A percentile compares a stretch with the other conserved stretches of the same genome.
Conservation (phyloP, 2,329 filamentous ascomycete species). For the Pezicula radicicola region DNA sequence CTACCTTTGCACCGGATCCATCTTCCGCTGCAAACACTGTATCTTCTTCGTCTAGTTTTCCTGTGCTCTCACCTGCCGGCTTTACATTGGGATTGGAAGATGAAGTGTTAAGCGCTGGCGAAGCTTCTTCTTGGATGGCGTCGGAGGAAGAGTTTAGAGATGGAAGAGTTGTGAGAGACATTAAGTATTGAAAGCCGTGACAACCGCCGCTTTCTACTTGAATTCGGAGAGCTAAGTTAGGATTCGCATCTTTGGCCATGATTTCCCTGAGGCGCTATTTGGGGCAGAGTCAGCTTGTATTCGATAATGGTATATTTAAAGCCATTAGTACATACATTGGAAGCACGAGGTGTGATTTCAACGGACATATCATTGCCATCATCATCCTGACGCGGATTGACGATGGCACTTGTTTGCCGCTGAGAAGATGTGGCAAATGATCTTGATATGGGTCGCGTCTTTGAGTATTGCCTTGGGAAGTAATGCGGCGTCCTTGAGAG, state of each 20-base stretch:
- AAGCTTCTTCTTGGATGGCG: conserved; percentile 6
- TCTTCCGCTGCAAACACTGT: conserved; percentile 75
- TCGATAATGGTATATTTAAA: no score
- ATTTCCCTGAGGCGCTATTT: conserved; percentile 51
- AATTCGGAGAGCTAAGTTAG: conserved; percentile 82
- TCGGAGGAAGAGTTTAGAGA: conserved; percentile 25
- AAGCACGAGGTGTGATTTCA: conserved; percentile 77
- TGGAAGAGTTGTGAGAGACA: conserved; percentile 73
- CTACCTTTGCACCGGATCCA: conserved; percentile 68
- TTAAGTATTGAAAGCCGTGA: conserved; percentile 96
- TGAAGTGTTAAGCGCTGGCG: conserved; percentile 13
- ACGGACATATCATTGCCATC: conserved; percentile 82
- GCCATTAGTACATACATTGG: no score
- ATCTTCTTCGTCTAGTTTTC: conserved; percentile 68
- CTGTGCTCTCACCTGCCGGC: conserved; percentile 26
- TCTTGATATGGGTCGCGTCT: conserved; percentile 3
- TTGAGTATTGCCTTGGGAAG: not conserved
- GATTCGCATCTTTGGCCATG: conserved; percentile 69
- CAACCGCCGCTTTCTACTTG: conserved; percentile 92
- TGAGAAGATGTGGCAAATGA: conserved; percentile 18
- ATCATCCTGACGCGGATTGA: conserved; percentile 77
- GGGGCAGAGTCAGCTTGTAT: conserved; percentile 1
- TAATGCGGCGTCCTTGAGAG: not conserved
- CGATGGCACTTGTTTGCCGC: conserved; percentile 43
- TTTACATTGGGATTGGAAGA: conserved; percentile 15